Conservation (phyloP, 2,329 filamentous ascomycete species). For the Volutella citrinella region DNA sequence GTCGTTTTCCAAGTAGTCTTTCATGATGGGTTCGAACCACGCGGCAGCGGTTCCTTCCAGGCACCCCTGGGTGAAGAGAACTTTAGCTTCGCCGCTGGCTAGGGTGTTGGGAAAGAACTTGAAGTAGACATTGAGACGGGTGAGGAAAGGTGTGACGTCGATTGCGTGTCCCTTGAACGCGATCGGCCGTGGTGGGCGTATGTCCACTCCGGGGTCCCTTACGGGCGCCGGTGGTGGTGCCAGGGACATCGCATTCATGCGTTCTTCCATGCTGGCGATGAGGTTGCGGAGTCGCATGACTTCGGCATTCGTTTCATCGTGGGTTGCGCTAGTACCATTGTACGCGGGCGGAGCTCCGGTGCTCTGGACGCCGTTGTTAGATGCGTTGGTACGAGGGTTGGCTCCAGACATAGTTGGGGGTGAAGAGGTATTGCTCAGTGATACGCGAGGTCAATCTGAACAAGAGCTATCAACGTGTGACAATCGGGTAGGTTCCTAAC, state of each 20-base stretch:
- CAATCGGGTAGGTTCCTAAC: not conserved
- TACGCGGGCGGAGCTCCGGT: not conserved
- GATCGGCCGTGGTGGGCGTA: not conserved
- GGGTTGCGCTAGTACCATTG: not conserved
- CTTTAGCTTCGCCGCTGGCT: not conserved
- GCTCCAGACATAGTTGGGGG: not conserved
- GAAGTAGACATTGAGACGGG: not conserved
- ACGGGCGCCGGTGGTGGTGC: not conserved
- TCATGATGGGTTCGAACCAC: not conserved
- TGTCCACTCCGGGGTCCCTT: not conserved
- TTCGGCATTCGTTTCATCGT: not conserved
- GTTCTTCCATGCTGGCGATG: not conserved
- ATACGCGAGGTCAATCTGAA: not conserved
- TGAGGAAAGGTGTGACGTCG: not conserved
- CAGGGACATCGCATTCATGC: not conserved
- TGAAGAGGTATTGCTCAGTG: not conserved
- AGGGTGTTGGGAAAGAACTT: not conserved
- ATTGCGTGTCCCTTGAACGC: not conserved
- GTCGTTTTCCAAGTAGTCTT: not conserved
- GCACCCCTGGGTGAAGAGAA: not conserved
- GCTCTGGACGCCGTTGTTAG: too few relatives aligned
- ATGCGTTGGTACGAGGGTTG: too few relatives aligned
- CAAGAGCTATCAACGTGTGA: not conserved
- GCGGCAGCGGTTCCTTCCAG: not conserved
- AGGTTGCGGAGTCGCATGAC: not conserved